Base-by-base conservation (phyloP, 2,329 filamentous ascomycete genomes). In the Dactylellina parvicollis region DNA sequence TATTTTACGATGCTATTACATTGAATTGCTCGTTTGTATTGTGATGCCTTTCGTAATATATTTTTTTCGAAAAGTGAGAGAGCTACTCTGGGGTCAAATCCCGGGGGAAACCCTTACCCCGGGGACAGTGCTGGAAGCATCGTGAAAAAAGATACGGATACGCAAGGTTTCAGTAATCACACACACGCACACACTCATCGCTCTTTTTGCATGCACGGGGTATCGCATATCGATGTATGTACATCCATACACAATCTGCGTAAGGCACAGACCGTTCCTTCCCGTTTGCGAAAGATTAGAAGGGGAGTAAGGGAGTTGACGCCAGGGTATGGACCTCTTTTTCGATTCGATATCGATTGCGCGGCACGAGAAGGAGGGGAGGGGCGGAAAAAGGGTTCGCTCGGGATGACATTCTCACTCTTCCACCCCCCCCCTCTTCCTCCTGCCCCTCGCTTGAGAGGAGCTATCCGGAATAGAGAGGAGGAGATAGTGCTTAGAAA, bases 281-380 rank as follows among this genome's bases (percentile, higher is more conserved):
- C 52, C 52, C 52, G 52, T 42, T 42, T 34, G 22, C 36, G 28
- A 52, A 16, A 49, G 30, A 28, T 16, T 40, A 60, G 34, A 47
- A 42, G 50, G 34, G 62, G 32, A 36, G 30, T 34, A 22, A 36
- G 61, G 36, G 42, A 65, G 50, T 18, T 34, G n/a, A n/a, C n/a
- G n/a, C n/a, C n/a, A n/a, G 28, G 26, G n/a, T 54, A 18, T 14
- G 9, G 12, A 38, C 9, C 24, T 8, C 16, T 34, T 20, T 12
- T 10, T 46, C n/a, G n/a, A n/a, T 54, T 30, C 20, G 44, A 52
- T 67, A 67, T 59, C 62, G 62, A 59, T 67, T 67, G 62, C 42
- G 62, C 62, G 62, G 30, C 44, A 54, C 50, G 61, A 38, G 12
- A 14, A 14, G 34, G 16, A 20, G 22, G n/a, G 24, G 47, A 14